Percentiles rank a stretch among this genome's conserved stretches.
These are phyloP conservation scores for Penicillium odoratum DNA, from an alignment of 495 filamentous ascomycete species.

Conservation along the genomic window DNA sequence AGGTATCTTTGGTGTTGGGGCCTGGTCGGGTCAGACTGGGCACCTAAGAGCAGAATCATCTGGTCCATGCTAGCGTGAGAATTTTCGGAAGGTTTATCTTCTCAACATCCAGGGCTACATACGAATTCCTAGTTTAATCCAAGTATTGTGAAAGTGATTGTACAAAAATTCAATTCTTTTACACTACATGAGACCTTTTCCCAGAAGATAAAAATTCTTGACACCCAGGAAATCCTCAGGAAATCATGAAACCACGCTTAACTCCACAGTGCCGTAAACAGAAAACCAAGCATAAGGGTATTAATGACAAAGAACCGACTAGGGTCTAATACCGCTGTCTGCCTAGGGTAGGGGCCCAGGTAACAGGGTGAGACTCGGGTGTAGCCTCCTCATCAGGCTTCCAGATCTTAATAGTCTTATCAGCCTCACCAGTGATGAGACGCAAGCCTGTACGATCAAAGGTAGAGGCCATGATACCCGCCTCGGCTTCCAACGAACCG, in stretches of 20 bases:
- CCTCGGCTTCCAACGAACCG: constrained; percentile 89
- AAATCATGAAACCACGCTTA: constrained; percentile 26
- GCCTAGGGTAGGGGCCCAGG: constrained; percentile 86
- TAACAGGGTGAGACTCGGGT: constrained; percentile 84
- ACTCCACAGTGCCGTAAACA: constrained; percentile 33
- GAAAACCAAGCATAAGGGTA: constrained; percentile 23
- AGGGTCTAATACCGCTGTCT: constrained; percentile 60
- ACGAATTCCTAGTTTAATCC: neutral
- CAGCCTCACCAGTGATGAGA: constrained; percentile 90
- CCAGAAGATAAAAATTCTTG: constrained; percentile 6
- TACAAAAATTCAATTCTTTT: constrained; percentile 5
- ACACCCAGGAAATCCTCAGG: constrained; percentile 11
- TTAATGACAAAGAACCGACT: constrained; percentile 13
- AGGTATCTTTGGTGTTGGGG: no score
- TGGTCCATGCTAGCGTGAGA: no score
- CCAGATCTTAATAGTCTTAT: constrained; percentile 99
- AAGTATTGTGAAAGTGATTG: constrained; percentile 3
- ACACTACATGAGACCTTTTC: constrained; percentile 6
- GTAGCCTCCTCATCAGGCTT: constrained; percentile 88
- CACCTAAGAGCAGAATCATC: no score
- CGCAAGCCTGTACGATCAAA: constrained; percentile 88
- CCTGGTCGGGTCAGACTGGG: no score
- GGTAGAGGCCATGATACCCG: constrained; percentile 87
- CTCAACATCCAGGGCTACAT: neutral
- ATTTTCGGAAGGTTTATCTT: neutral